Base-by-base conservation (phyloP, 2,329 filamentous ascomycete genomes). In the Epichloe sibirici region DNA sequence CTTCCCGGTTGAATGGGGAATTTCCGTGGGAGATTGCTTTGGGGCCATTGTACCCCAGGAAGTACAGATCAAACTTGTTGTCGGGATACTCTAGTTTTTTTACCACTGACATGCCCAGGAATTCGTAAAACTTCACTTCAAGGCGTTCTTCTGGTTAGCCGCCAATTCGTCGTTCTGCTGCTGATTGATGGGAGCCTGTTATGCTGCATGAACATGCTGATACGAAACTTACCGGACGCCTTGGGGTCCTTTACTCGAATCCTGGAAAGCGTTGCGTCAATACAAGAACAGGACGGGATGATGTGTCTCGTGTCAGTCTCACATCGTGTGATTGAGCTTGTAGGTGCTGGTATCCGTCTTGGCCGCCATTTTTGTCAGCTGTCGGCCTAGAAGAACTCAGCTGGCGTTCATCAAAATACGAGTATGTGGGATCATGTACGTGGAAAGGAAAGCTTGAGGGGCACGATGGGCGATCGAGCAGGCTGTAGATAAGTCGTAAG, bases 231-330 rank as follows among this genome's bases (percentile, higher is more conserved):
- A 86, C 85, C 71, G 40, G 85, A 89, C 65, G 77, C 81, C 71
- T 90, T 85, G 11, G 91, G 91, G 72, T 98, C 90, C 71, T 97
- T 97, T 65, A 97, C 86, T 68, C 91, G 86, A 66, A 95, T 76
- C 88, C 88, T 93, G 57, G 5, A 31, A 49, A 31, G 51, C 53
- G 13, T 40, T 12, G 43, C 6, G 49, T 58, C 35, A 63, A 51
- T n/a, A 55, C n/a, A 8, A 23, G 3, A 45, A 34, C 37, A 13
- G n/a, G 2, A 23, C 1, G 6, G 9, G 3, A 13, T 9, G 9
- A 6, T 3, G n/a, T 8, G 13, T 13, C n/a, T 34, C 2, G 6
- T 40, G 35, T 3, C 34, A 5, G 21, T 49, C 76, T 65, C 65
- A 82, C 91, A 97, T 97, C 53, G 87, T 86, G 75, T 93, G 88